These are phyloP conservation scores for Cetraspora pellucida DNA, from an alignment of 192 early-diverging fungal genomes.

Conservation along the genomic window DNA sequence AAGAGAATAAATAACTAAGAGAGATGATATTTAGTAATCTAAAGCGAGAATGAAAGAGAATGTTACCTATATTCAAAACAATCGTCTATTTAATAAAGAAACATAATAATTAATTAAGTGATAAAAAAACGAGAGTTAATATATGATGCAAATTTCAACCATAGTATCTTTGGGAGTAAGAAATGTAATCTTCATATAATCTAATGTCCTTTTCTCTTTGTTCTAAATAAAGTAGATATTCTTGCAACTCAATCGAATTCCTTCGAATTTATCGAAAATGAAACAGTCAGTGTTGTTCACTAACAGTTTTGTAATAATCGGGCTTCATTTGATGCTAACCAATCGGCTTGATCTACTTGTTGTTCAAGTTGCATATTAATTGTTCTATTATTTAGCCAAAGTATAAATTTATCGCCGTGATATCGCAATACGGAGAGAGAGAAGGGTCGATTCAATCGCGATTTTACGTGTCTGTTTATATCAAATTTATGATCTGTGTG, in stretches of 20 bases:
- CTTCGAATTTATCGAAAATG: too few species aligned
- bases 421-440: too few species aligned
- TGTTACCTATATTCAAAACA: not conserved
- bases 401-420: too few species aligned
- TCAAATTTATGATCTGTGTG: too few species aligned
- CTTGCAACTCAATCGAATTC: too few species aligned
- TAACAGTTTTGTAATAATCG: not conserved
- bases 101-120: not conserved
- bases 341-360: not conserved
- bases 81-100: not conserved
- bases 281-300: too few species aligned
- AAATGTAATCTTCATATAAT: not conserved
- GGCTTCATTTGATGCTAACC: not conserved
- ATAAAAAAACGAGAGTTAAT: not conserved
- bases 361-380: too few species aligned
- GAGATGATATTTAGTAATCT: not conserved
- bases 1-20: not conserved
- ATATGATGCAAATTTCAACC: not conserved
- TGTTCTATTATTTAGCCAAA: too few species aligned
- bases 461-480: too few species aligned
- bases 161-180: constrained; percentile 7
- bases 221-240: not conserved
- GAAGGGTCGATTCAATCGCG: too few species aligned
- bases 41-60: not conserved
- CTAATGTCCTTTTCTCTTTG: not conserved